Percentiles rank a stretch among this genome's conserved stretches.
Evolutionary conservation across 495 filamentous ascomycete species (phyloP).

Genomic region (Aspergillus sclerotioniger): DNA sequence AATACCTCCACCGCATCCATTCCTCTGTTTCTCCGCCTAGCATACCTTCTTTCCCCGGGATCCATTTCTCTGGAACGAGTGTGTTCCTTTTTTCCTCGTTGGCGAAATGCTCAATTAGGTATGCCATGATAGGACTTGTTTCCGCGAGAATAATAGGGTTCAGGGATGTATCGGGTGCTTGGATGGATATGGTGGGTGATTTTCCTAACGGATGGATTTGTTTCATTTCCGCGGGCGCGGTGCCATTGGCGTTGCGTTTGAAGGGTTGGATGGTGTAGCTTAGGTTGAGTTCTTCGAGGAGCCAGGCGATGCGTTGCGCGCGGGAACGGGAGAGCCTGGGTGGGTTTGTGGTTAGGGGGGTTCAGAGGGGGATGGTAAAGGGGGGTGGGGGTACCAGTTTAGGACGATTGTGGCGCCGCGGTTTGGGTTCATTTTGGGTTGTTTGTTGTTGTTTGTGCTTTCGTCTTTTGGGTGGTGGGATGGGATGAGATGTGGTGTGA

Average conservation of each 20-base stretch:
- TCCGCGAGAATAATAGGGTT: not conserved
- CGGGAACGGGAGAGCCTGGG: constrained; percentile 47
- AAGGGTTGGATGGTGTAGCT: constrained; percentile 71
- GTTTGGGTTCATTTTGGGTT: constrained; percentile 1
- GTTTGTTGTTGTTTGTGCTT: not conserved
- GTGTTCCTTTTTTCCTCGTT: constrained; percentile 5
- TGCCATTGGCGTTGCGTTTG: constrained; percentile 55
- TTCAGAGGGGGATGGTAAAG: not conserved
- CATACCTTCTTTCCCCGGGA: constrained; percentile 39
- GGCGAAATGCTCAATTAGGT: not conserved
- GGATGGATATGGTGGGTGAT: constrained; percentile 64
- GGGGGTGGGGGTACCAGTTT: not conserved
- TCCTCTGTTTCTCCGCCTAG: constrained; percentile 69
- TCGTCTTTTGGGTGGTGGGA: no score
- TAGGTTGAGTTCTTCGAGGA: constrained; percentile 75
- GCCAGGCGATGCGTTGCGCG: constrained; percentile 79
- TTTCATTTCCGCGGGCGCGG: constrained; percentile 69
- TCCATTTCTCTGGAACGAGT: constrained; percentile 63
- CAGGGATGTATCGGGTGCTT: constrained; percentile 17
- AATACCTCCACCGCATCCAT: constrained; percentile 71
- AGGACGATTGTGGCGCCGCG: constrained; percentile 4
- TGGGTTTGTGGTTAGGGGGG: not conserved
- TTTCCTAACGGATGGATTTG: constrained; percentile 81
- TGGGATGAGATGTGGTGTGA: no score
- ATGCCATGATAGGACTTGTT: not conserved